Evolutionary conservation across 2,329 filamentous ascomycete species (phyloP).

Genomic region (Fusarium duplospermum): DNA sequence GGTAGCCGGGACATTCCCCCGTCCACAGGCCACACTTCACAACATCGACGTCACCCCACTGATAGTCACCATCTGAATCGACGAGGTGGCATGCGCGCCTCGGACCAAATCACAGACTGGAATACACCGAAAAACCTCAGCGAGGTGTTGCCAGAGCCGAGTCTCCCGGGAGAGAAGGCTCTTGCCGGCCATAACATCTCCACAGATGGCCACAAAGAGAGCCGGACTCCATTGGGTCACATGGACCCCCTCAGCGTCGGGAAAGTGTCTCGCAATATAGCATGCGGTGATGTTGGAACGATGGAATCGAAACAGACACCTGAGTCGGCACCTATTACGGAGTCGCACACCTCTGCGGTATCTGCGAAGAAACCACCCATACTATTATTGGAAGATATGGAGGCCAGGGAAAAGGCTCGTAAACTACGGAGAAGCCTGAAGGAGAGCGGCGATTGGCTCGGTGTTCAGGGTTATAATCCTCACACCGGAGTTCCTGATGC

Average conservation of each 20-base stretch:
- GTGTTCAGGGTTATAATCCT: conserved; percentile 69
- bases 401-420: conserved; percentile 48
- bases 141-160: conserved; percentile 3
- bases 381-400: conserved; percentile 32
- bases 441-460: conserved; percentile 68
- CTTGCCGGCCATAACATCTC: not conserved
- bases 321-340: not conserved
- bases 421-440: conserved; percentile 59
- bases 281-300: not conserved
- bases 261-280: conserved; percentile 4
- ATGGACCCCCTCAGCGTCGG: conserved; percentile 8
- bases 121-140: conserved; percentile 49
- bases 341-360: not conserved
- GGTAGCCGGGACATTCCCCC: not conserved
- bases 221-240: conserved; percentile 26
- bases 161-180: not conserved
- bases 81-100: conserved; percentile 37
- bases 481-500: conserved; percentile 65
- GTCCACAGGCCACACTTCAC: not conserved
- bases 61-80: conserved; percentile 28
- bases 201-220: conserved; percentile 28
- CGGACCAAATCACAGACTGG: conserved; percentile 50
- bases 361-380: not conserved
- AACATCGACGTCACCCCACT: conserved; percentile 12
- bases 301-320: not conserved